Base-by-base conservation (phyloP, 768 basidiomycete species). In the Amanita pseudoporphyria region DNA sequence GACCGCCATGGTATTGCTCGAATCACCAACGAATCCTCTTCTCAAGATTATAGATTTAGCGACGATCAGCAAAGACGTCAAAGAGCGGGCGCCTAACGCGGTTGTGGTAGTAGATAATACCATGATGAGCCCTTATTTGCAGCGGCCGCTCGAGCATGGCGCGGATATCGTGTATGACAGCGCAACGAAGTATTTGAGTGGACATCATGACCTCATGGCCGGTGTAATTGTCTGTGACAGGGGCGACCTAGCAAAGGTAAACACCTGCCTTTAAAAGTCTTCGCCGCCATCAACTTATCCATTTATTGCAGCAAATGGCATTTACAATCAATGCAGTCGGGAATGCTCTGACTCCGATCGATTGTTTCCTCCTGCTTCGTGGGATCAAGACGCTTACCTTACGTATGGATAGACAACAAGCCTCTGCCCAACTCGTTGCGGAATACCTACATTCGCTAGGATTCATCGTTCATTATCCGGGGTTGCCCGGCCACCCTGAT, bases 91-190 rank as follows among this genome's bases (percentile, higher is more conserved):
- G 14, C 83, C 84, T 6, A 78, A 87, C 59, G 92, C 91, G 1
- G 58, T 92, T 56, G 70, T 94, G 47, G 87, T 94, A 32, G 91
- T 92, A 18, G 96, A 98, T 65, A 98, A 99, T 63, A 98, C 96
- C 53, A 98, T 98, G 96, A 97, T 98, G 95, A 96, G 93, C 61
- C 95, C 96, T 13, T 98, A 97, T 67, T 73, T 98, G 6, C 93
- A 95, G 62, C 72, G 94, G 51, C 96, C 96, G 9, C 77, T 98
- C 32, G 92, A 98, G 60, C 85, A 96, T 49, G 96, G 95, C 13
- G 90, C 90, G 42, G 96, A 99, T 62, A 81, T 99, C 49, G 94
- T 97, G 7, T 99, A 99, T 60, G 96, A 99, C 66, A 94, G 91
- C 52, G 96, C 84, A 9, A 98, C 96, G 19, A 99, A 99, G 63